Conservation (phyloP, 2,329 filamentous ascomycete species). For the Aspergillus sp. region DNA sequence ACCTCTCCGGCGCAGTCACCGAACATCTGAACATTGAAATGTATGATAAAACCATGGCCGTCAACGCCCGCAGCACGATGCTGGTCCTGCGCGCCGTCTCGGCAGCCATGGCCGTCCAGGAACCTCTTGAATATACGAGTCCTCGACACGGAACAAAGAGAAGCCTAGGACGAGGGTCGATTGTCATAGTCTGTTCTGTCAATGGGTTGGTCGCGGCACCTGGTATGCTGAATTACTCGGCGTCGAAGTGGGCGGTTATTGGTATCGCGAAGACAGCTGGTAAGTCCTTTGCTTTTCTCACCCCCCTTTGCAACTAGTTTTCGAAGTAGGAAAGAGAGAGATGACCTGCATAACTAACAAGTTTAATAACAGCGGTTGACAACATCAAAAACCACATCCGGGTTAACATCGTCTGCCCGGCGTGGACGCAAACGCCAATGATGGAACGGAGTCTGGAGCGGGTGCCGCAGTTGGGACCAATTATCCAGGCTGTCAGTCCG, state of each 20-base stretch:
- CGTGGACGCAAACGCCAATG: constrained; percentile 4
- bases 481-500: background rate
- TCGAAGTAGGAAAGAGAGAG: too few relatives aligned
- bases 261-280: constrained; percentile 55
- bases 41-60: constrained; percentile 47
- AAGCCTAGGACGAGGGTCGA: constrained; percentile 35
- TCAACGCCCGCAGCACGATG: constrained; percentile 2
- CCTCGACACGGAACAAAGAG: background rate
- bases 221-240: constrained; percentile 51
- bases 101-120: background rate
- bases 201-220: background rate
- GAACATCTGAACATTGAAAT: constrained; percentile 54
- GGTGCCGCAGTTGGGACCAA: background rate
- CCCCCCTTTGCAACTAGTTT: too few relatives aligned
- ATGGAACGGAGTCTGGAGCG: background rate
- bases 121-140: constrained; percentile 1
- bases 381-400: constrained; percentile 43
- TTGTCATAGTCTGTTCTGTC: constrained; percentile 17
- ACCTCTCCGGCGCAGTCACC: constrained; percentile 40
- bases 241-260: constrained; percentile 57
- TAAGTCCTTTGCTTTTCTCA: background rate
- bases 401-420: constrained; percentile 31
- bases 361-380: constrained; percentile 41
- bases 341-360: too few relatives aligned
- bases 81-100: constrained; percentile 3